phyloP scores from a whole-genome alignment of 495 filamentous ascomycete species.

The Lepraria neglecta region DNA sequence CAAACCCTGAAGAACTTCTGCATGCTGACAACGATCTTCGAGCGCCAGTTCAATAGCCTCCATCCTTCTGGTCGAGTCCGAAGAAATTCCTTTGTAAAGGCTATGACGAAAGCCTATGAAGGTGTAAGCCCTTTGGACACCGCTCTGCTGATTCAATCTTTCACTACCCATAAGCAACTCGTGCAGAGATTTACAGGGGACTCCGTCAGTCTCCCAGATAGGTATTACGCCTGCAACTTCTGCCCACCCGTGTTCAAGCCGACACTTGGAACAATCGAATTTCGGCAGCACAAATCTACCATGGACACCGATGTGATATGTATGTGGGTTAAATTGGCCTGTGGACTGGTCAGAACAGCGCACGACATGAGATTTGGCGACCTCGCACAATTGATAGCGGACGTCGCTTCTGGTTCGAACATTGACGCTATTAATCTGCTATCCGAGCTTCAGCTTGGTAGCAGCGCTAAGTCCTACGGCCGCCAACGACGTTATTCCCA shows the following conservation, averaged over 20 bases:
- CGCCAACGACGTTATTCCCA: too few species aligned
- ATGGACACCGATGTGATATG: constrained; percentile 1
- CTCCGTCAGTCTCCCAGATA: neutral
- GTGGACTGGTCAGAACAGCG: constrained; percentile 5
- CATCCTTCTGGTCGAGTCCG: constrained; percentile 11
- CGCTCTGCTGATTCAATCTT: neutral
- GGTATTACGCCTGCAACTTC: constrained; percentile 12
- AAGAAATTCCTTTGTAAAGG: neutral
- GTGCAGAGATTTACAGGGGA: neutral
- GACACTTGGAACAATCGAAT: constrained; percentile 16
- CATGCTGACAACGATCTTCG: constrained; percentile 12
- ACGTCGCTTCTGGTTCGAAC: too few species aligned
- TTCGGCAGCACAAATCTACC: constrained; percentile 19
- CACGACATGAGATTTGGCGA: neutral
- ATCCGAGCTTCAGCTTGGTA: too few species aligned
- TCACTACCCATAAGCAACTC: neutral
- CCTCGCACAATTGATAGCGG: too few species aligned
- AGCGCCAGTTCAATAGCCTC: constrained; percentile 14
- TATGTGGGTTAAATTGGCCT: constrained; percentile 11
- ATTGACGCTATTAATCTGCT: too few species aligned
- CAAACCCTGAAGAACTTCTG: constrained; percentile 16
- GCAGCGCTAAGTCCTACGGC: too few species aligned
- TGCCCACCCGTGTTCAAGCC: neutral
- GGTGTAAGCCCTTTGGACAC: neutral
- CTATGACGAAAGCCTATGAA: neutral